These are phyloP conservation scores for Globisporangium barbulae DNA, from an alignment of 352 stramenopile species.

Conservation along the genomic window DNA sequence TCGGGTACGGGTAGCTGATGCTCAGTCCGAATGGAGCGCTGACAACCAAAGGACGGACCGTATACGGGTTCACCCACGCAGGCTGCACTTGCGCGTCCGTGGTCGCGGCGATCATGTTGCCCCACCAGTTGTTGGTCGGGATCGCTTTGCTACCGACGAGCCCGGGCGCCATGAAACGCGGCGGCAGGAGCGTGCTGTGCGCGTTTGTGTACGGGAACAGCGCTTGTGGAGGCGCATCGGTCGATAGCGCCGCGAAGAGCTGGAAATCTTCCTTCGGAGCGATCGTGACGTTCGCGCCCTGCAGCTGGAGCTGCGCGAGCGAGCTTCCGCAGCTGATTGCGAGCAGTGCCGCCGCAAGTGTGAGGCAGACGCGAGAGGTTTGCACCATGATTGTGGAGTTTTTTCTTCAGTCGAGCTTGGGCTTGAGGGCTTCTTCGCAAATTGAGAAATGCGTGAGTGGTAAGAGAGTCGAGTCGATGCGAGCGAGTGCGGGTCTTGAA, in stretches of 20 bases:
- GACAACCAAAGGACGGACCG: slow-evolving; percentile 35
- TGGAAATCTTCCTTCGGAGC: slow-evolving; percentile 22
- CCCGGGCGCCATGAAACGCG: slow-evolving; percentile 48
- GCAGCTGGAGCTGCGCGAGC: slow-evolving; percentile 18
- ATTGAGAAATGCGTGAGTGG: slow-evolving; percentile 3
- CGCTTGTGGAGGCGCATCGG: slow-evolving; percentile 19
- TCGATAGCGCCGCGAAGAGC: slow-evolving; percentile 30
- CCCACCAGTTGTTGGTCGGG: slow-evolving; percentile 76
- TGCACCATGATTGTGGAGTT: background rate
- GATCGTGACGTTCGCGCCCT: slow-evolving; percentile 20
- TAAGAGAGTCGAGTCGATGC: background rate
- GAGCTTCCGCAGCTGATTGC: slow-evolving; percentile 8
- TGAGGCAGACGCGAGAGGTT: background rate
- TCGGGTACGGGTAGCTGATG: slow-evolving; percentile 56
- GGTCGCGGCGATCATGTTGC: slow-evolving; percentile 53
- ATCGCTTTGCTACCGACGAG: slow-evolving; percentile 42
- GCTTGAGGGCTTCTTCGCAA: slow-evolving; percentile 10
- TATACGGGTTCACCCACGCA: slow-evolving; percentile 70
- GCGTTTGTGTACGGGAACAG: slow-evolving; percentile 26
- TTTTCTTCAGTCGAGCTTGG: background rate
- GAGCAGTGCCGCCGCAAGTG: background rate
- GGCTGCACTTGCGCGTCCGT: slow-evolving; percentile 31
- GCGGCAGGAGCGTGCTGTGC: slow-evolving; percentile 33
- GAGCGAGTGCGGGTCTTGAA: background rate
- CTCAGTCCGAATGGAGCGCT: slow-evolving; percentile 40